phyloP scores from a whole-genome alignment of 73 alveolate genomes.

The Blepharisma japonicum region DNA sequence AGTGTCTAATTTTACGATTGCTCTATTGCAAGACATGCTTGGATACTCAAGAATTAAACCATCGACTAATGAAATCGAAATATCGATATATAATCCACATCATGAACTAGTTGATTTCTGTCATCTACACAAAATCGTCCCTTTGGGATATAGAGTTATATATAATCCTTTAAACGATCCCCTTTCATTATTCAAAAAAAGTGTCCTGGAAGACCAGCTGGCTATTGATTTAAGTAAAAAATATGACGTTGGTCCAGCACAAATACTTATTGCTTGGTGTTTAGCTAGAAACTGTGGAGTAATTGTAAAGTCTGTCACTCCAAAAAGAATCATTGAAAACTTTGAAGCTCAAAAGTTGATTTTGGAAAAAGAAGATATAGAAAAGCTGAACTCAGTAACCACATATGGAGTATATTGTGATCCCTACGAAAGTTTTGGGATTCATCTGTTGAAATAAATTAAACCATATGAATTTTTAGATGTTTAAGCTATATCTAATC shows the following conservation, averaged over 20 bases:
- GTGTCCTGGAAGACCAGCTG: neutral
- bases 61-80: neutral
- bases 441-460: neutral
- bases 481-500: too few relatives aligned
- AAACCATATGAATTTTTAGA: too few relatives aligned
- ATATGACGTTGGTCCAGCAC: neutral
- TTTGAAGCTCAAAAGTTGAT: neutral
- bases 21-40: slow-evolving; percentile 1
- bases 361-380: neutral
- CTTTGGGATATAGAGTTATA: neutral
- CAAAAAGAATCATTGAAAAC: neutral
- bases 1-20: neutral
- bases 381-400: neutral
- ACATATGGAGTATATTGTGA: neutral
- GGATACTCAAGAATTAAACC: neutral
- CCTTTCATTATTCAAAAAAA: neutral
- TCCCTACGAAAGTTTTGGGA: neutral
- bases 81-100: neutral
- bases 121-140: neutral
- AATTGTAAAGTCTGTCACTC: neutral
- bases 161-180: neutral
- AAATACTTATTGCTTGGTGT: neutral
- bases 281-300: neutral
- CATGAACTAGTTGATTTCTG: neutral
- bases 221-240: neutral